Conservation (phyloP, 495 filamentous ascomycete genomes). For the Aspergillus bertholletiae region DNA sequence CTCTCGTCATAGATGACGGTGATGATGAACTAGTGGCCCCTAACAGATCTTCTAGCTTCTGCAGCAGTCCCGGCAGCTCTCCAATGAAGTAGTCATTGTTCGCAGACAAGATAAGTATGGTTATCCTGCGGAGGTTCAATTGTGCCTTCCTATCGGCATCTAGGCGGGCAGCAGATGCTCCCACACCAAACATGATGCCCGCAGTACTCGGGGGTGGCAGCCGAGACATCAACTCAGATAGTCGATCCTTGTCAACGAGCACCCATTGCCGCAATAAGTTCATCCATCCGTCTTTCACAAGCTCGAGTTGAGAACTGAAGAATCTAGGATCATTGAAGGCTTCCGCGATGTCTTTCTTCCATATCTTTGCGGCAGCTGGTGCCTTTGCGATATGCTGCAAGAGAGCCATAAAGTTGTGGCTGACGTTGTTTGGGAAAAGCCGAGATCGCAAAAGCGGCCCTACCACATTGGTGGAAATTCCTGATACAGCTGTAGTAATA, state of each 20-base stretch:
- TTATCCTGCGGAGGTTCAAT: conserved; percentile 80
- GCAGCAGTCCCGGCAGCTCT: conserved; percentile 67
- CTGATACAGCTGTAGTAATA: conserved; percentile 68
- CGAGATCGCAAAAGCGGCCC: conserved; percentile 81
- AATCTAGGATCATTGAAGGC: conserved; percentile 88
- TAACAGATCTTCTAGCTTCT: conserved; percentile 83
- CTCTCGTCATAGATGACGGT: conserved; percentile 82
- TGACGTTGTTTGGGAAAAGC: conserved; percentile 82
- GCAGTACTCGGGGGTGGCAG: conserved; percentile 87
- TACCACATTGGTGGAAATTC: conserved; percentile 80
- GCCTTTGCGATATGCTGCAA: conserved; percentile 74
- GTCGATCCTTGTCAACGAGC: conserved; percentile 79
- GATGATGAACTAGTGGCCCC: conserved; percentile 84
- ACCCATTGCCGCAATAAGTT: conserved; percentile 79
- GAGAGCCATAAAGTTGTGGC: conserved; percentile 63
- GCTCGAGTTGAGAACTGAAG: conserved; percentile 60
- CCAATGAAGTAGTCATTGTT: conserved; percentile 73
- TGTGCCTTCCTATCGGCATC: conserved; percentile 94
- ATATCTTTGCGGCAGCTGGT: conserved; percentile 76
- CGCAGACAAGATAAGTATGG: conserved; percentile 70
- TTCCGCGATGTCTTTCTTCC: conserved; percentile 90
- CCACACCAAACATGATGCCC: conserved; percentile 96
- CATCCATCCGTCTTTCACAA: conserved; percentile 75
- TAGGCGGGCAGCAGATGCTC: conserved; percentile 85
- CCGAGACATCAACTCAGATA: conserved; percentile 74